phyloP scores from a whole-genome alignment of 805 yeast genomes.

The Zygoascus tannicola region DNA sequence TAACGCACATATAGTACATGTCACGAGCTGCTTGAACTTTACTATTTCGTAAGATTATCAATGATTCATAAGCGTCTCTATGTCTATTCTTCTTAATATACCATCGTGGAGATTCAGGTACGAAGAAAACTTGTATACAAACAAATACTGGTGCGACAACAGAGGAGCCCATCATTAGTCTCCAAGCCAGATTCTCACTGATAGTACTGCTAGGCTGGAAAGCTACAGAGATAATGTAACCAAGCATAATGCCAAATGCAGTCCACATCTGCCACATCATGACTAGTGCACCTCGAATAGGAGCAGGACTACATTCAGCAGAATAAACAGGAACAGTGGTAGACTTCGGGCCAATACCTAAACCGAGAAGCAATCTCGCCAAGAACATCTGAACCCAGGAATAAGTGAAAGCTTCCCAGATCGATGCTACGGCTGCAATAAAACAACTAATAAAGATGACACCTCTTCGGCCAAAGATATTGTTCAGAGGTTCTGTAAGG shows the following conservation, averaged over 20 bases:
- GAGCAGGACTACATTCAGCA: constrained; percentile 53
- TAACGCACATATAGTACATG: constrained; percentile 47
- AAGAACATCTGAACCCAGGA: constrained; percentile 53
- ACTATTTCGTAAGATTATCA: constrained; percentile 37
- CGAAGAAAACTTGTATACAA: constrained; percentile 41
- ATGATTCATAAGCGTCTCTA: constrained; percentile 41
- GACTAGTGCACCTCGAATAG: constrained; percentile 53
- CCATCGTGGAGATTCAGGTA: constrained; percentile 69
- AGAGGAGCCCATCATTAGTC: constrained; percentile 59
- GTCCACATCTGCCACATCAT: constrained; percentile 71
- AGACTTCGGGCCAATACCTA: constrained; percentile 59
- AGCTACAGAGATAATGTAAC: constrained; percentile 51
- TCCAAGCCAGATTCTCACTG: constrained; percentile 39
- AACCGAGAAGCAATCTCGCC: constrained; percentile 50
- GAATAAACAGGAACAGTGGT: constrained; percentile 61
- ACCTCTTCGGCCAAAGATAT: constrained; percentile 48
- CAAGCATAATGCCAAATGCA: constrained; percentile 65
- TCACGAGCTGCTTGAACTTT: constrained; percentile 56
- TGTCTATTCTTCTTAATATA: constrained; percentile 45
- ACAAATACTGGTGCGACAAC: constrained; percentile 49
- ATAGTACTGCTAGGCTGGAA: constrained; percentile 40
- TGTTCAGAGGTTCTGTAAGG: constrained; percentile 44
- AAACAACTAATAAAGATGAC: constrained; percentile 49
- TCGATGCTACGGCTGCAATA: constrained; percentile 48
- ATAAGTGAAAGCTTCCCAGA: constrained; percentile 56